Evolutionary conservation across 495 filamentous ascomycete species (phyloP).

Genomic region (Daldinia concentrica): DNA sequence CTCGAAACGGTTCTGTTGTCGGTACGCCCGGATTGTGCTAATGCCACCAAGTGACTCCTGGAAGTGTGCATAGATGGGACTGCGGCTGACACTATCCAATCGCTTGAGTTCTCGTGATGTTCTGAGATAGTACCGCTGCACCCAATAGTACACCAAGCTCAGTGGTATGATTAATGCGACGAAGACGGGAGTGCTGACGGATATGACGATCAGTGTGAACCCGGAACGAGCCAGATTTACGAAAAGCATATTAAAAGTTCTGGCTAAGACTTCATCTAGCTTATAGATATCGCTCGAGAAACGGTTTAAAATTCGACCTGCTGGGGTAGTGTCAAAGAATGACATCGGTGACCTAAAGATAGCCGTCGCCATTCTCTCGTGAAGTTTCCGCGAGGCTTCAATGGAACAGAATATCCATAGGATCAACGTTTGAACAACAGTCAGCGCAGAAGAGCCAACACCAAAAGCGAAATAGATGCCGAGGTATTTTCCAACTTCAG

Average conservation of each 20-base stretch:
- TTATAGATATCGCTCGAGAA: constrained; percentile 98
- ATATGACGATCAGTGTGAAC: constrained; percentile 90
- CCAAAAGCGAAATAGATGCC: constrained; percentile 95
- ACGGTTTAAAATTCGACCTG: constrained; percentile 93
- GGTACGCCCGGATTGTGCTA: constrained; percentile 96
- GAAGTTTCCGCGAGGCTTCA: constrained; percentile 94
- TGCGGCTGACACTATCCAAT: constrained; percentile 92
- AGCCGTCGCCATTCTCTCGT: constrained; percentile 97
- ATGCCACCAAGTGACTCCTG: constrained; percentile 96
- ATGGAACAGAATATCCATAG: constrained; percentile 99
- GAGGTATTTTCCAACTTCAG: constrained; percentile 85
- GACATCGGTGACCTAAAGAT: constrained; percentile 99
- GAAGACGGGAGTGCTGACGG: constrained; percentile 81
- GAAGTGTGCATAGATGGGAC: constrained; percentile 98
- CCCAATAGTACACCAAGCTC: constrained; percentile 83
- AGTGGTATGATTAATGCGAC: constrained; percentile 82
- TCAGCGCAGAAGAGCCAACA: constrained; percentile 83
- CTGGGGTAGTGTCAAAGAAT: constrained; percentile 99
- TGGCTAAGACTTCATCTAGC: constrained; percentile 93
- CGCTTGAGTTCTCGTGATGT: constrained; percentile 97
- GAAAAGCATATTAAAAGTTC: constrained; percentile 94
- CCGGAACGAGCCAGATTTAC: constrained; percentile 83
- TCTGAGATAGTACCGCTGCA: constrained; percentile 96
- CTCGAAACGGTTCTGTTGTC: constrained; percentile 85
- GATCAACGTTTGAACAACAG: constrained; percentile 91